phyloP scores from a whole-genome alignment of 306 rosid genomes.

The Cucurbita maxima region DNA sequence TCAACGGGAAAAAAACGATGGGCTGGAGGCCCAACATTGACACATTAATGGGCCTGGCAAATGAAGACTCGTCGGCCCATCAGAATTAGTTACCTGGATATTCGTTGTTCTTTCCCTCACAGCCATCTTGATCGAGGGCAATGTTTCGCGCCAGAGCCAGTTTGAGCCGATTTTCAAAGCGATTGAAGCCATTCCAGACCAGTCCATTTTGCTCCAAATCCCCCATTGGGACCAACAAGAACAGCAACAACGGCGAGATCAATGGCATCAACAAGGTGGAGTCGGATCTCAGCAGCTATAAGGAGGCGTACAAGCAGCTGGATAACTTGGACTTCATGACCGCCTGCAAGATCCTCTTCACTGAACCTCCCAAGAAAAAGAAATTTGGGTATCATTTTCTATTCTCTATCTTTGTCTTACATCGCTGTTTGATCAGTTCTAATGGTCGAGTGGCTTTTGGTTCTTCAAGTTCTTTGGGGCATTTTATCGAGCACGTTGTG shows the following conservation, averaged over 20 bases:
- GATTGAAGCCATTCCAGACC: slow-evolving; percentile 13
- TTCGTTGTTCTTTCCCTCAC: not conserved
- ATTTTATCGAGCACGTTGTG: slow-evolving; percentile 25
- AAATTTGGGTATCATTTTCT: slow-evolving; percentile 53
- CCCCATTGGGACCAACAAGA: not conserved
- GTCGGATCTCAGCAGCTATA: slow-evolving; percentile 16
- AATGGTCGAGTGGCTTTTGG: not conserved
- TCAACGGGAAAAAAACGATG: not conserved
- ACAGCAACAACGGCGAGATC: not conserved
- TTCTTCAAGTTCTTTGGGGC: slow-evolving; percentile 4
- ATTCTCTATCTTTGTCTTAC: not conserved
- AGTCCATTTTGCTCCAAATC: slow-evolving; percentile 24
- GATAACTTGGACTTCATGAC: slow-evolving; percentile 56
- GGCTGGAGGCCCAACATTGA: not conserved
- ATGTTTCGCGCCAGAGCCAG: slow-evolving; percentile 38
- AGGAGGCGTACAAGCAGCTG: slow-evolving; percentile 43
- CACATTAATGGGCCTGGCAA: not conserved
- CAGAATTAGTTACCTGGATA: not conserved
- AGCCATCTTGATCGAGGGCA: not conserved
- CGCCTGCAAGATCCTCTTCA: slow-evolving; percentile 69
- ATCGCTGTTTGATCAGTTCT: not conserved
- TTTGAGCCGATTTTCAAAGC: slow-evolving; percentile 22
- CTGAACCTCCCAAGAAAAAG: slow-evolving; percentile 40
- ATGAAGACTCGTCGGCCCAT: not conserved
- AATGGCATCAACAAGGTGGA: slow-evolving; percentile 2